phyloP scores from a whole-genome alignment of 306 rosid genomes.

The Boehmeria nivea region DNA sequence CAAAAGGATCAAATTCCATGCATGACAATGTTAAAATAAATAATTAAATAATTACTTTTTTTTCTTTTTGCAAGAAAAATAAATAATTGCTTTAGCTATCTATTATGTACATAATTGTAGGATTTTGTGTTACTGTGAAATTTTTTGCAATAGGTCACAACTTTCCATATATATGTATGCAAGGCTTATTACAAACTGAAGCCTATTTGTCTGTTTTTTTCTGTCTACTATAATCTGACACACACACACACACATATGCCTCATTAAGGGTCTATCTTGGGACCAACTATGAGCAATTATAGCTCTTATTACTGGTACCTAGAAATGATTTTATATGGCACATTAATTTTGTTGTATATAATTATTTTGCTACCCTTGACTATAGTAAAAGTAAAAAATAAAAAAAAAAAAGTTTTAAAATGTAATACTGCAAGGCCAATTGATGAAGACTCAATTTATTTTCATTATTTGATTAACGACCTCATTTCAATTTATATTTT shows the following conservation, averaged over 20 bases:
- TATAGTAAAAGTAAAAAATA: neutral
- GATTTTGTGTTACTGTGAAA: no score
- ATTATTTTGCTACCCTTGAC: slow-evolving; percentile 12
- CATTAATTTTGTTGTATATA: slow-evolving; percentile 13
- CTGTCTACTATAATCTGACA: slow-evolving; percentile 29
- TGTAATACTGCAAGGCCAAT: no score
- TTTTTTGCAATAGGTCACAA: no score
- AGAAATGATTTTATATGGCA: slow-evolving; percentile 11
- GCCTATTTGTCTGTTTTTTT: neutral
- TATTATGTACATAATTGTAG: no score
- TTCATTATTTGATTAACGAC: no score
- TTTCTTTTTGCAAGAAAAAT: no score
- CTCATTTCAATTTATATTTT: no score
- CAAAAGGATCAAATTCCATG: slow-evolving; percentile 18
- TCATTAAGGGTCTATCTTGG: slow-evolving; percentile 20
- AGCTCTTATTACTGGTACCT: slow-evolving; percentile 7
- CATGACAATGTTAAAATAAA: neutral
- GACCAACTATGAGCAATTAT: slow-evolving; percentile 27
- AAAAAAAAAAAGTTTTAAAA: no score
- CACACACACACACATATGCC: slow-evolving; percentile 19
- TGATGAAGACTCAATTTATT: no score
- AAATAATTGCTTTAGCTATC: no score
- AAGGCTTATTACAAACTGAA: no score
- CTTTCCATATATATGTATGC: no score
- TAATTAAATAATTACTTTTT: neutral